Base-by-base conservation (phyloP, 192 early-diverging fungal genomes). In the Backusella circina region DNA sequence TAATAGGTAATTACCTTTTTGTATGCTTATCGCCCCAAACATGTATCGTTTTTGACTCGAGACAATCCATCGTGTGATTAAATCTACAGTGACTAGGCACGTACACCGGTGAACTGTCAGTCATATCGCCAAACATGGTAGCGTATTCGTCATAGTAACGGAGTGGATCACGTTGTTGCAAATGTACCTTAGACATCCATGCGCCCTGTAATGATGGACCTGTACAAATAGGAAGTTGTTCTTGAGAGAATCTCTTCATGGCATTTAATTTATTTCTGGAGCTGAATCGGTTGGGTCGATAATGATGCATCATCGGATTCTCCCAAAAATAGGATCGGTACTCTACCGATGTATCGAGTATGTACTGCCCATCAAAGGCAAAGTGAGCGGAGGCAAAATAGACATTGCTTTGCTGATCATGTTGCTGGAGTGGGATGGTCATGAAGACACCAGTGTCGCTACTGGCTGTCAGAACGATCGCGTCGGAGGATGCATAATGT, bases 251-350 rank as follows among this genome's bases (percentile, higher is more conserved):
- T 38, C 16, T 37, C n/a, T 30, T 39, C 41, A 31, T 70, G 12
- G 75, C 77, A 33, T 47, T 57, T 16, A 79, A 39, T 9, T 57
- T 37, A 44, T 79, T 79, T 15, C 35, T 23, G 12, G 77, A 79
- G 21, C 18, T 35, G 70, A 79, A 79, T 18, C 37, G 38, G 36
- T 65, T 65, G 2, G 77, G 77, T 37, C 67, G 73, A 35, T 79
- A 79, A 21, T 35, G 47, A 66, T 79, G 77, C 6, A 33, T 2
- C 15, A 74, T 71, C 18, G 77, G 77, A 9, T 32, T 54, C 23
- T 68, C 51, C 77, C 77, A 79, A 71, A 79, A 79, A 41, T 74
- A 73, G 26, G 77, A 79, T 70, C 77, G 72, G 75, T 75, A 74
- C 37, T 79, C 77, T 13, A 65, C 67, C 0, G 64, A 51, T 41